Base-by-base conservation (phyloP, 108 stramenopile genomes). In the Parmales sp. region DNA sequence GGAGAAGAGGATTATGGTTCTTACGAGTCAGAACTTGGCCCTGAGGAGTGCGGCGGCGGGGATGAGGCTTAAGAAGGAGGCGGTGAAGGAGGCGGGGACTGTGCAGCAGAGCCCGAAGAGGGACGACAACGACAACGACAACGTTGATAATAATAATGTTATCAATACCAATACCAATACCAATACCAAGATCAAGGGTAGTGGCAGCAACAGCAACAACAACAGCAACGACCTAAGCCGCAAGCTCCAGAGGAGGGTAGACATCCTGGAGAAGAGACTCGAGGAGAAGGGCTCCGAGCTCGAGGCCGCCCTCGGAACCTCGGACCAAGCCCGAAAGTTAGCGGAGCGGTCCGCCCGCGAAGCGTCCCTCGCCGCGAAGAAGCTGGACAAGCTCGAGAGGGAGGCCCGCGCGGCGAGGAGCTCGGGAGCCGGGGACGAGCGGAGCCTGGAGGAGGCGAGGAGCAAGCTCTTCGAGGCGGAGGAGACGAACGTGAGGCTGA, bases 161-260 rank as follows among this genome's bases (percentile, higher is more conserved):
- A 34, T 11, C 28, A 34, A 20, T 67, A 72, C 31, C 31, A 28
- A 50, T 5, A 22, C 49, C n/a, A n/a, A n/a, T n/a, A n/a, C n/a
- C n/a, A n/a, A n/a, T n/a, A n/a, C n/a, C 22, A 48, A 13, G 46
- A 48, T n/a, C 22, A 60, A 5, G 29, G 54, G 54, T 3, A 20
- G 29, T 0, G 54, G 54, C 29, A 19, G 49, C 7, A 19, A n/a
- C n/a, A n/a, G n/a, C n/a, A n/a, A n/a, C n/a, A n/a, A n/a, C n/a
- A n/a, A n/a, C n/a, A n/a, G 49, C 5, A 34, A 28, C 28, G 78
- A 76, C 18, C 45, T 60, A 16, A 76, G 72, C 26, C 72, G 63
- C 26, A 80, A 73, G 64, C 70, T 78, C 19, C 70, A 70, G 11
- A 73, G 74, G 54, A 67, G 78, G 44, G 63, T 79, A 3, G 78